Base-by-base conservation (phyloP, 352 stramenopile species). In the Ophiocytium majus region DNA sequence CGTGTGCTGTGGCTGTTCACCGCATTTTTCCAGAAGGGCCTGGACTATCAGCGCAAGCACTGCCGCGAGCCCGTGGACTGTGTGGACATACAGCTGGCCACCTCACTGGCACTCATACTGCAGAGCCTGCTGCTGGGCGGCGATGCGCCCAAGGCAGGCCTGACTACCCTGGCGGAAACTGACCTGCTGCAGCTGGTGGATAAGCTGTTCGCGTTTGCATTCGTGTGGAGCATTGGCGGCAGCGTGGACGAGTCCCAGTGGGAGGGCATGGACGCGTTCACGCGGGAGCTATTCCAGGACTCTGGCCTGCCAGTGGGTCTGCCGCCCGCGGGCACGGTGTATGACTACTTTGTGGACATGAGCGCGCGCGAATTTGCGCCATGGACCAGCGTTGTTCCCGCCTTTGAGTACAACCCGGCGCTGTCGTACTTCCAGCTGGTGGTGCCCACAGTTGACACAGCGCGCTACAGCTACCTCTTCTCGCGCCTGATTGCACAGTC, bases 401-500 rank as follows among this genome's bases (percentile, higher is more conserved):
- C 90, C 9, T 98, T 98, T 66, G 92, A 90, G 0, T 98, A 95
- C 82, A 89, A 95, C 28, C 89, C 91, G 23, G 90, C 85, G 0
- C 90, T 93, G 17, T 95, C 94, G 1, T 98, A 98, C 89, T 98
- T 98, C 85, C 93, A 93, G 0, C 95, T 98, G 91, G 91, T 98
- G 19, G 95, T 98, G 0, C 95, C 95, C 0, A 98, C 95, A 0
- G 91, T 94, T 82, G 95, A 98, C 81, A 98, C 95, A 0, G 97
- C 94, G n/a, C 92, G 94, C 0, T 98, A 98, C 82, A 92, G 93
- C 50, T 98, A 95, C 85, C 79, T 98, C 5, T 92, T 98, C 17
- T 93, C 95, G 64, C 71, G 66, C n/a, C 33, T 87, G 0, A 87
- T 87, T 14, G 76, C 79, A 17, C 83, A 87, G 71, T 90, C 92